Base-by-base conservation (phyloP, 495 filamentous ascomycete species). In the Penicillium taxi region DNA sequence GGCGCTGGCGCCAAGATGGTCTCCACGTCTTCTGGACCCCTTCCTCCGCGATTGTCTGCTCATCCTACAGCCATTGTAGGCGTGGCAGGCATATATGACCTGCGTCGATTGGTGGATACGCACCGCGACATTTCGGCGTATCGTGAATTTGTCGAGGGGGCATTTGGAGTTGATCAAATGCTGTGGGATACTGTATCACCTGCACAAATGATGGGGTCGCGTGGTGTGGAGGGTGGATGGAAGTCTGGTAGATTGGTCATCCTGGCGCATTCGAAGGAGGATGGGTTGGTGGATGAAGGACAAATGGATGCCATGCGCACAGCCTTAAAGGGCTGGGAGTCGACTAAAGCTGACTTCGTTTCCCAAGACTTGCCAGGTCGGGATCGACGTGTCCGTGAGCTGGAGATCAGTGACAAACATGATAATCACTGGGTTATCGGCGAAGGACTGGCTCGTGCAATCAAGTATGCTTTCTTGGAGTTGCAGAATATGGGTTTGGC, bases 81-180 rank as follows among this genome's bases (percentile, higher is more conserved):
- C 3, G 48, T 84, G 5, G 72, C 64, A 20, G 81, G 80, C 0
- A 74, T 86, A 4, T 87, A 87, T 47, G 76, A 85, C 52, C 44
- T 90, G 4, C 61, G 59, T 1, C 61, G 59, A 1, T 47, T 84
- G 2, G 56, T 73, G 2, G 64, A 71, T 24, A 55, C 62, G 2
- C 68, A 76, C 48, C 40, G 44, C 9, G 57, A 59, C 9, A 64
- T 73, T 1, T 36, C 46, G 2, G 58, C 53, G 8, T 89, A 88
- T 51, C 53, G 63, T 9, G 68, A 69, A 17, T 78, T 90, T 30
- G 59, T 78, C 2, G 51, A 55, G 2, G 71, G 65, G 3, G 82
- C 84, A 1, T 88, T 88, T 61, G 82, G 81, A 3, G 1, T 16
- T 2, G 69, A 76, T 22, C 61, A 65, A 24, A 29, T 41, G 14